Conservation (phyloP, 495 filamentous ascomycete genomes). For the Articulospora tetracladia region DNA sequence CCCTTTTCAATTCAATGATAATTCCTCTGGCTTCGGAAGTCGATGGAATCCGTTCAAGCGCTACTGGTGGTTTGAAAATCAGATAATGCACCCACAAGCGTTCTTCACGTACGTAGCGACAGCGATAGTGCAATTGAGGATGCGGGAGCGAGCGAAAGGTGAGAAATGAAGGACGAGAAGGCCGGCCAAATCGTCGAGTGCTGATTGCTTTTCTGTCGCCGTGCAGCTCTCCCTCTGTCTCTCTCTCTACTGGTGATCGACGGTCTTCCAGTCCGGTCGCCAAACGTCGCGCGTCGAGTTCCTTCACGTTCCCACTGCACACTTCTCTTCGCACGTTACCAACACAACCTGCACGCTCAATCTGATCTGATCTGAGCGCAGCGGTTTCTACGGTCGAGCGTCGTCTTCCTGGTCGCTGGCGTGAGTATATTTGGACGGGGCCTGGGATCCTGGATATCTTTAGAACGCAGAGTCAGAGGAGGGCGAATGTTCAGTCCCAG, state of each 20-base stretch:
- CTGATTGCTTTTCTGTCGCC: not conserved
- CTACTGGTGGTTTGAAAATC: not conserved
- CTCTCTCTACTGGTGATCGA: not conserved
- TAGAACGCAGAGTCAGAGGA: not conserved
- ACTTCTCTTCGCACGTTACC: too few species aligned
- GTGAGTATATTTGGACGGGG: not conserved
- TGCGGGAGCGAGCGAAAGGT: too few species aligned
- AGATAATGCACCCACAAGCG: too few species aligned
- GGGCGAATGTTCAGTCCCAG: constrained; percentile 15
- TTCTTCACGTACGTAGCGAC: not conserved
- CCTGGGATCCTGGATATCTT: not conserved
- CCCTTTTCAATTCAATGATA: not conserved
- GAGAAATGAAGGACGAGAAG: not conserved
- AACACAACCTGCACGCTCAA: too few species aligned
- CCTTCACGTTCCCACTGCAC: too few species aligned
- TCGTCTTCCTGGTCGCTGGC: not conserved
- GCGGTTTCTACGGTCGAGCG: not conserved
- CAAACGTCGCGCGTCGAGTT: too few species aligned
- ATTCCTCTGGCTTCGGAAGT: not conserved
- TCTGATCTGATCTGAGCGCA: not conserved
- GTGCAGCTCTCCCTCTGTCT: not conserved
- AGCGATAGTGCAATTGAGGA: not conserved
- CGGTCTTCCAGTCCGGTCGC: too few species aligned
- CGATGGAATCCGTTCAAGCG: not conserved
- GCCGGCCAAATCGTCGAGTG: not conserved